These are phyloP conservation scores for Tirmania nivea DNA, from an alignment of 495 filamentous ascomycete species.

Conservation along the genomic window DNA sequence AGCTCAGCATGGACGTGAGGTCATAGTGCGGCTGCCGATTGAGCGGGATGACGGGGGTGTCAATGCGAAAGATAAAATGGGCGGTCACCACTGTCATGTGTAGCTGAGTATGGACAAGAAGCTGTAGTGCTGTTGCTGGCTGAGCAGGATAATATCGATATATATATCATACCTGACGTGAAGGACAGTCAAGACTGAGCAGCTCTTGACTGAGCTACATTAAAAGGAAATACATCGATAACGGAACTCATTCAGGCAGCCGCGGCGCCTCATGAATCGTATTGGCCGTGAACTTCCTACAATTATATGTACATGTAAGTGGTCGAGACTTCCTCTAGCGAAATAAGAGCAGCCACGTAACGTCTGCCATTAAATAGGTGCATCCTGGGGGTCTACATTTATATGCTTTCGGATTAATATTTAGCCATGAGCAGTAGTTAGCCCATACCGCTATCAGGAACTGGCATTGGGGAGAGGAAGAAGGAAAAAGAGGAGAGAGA, in stretches of 20 bases:
- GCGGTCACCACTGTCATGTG: background rate
- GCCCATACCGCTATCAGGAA: no score
- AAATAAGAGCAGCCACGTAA: no score
- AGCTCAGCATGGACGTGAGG: constrained; percentile 11
- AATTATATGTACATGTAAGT: background rate
- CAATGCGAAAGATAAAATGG: constrained; percentile 10
- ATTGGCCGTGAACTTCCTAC: background rate
- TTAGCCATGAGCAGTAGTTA: no score
- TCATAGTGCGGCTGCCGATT: constrained; percentile 13
- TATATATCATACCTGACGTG: no score
- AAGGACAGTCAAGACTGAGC: constrained; percentile 2
- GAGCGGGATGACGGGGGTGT: constrained; percentile 3
- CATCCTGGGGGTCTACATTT: no score
- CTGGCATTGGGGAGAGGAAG: no score
- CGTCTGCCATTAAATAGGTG: no score
- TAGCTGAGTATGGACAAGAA: no score
- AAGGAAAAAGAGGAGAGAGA: no score
- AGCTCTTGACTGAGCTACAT: background rate
- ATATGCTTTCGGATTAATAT: no score
- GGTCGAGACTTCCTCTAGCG: background rate
- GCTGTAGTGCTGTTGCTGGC: no score
- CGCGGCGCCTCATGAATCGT: background rate
- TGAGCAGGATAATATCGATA: constrained; percentile 4
- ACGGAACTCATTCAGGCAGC: background rate
- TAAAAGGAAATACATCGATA: background rate